These are phyloP conservation scores for Diphasiastrum complanatum DNA, from an alignment of 83 land plant species.

Conservation along the genomic window DNA sequence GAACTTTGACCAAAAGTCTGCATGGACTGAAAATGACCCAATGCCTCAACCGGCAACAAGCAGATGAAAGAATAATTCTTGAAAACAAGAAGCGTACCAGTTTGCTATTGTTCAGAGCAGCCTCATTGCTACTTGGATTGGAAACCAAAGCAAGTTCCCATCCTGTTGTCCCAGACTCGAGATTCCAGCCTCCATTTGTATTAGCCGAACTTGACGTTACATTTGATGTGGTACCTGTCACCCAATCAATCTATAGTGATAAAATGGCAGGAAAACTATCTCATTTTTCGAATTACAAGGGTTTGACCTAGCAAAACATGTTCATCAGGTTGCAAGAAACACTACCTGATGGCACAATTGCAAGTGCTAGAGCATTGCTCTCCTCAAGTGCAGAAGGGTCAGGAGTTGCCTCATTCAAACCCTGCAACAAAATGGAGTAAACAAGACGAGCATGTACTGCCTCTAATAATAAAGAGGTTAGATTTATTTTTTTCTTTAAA, in stretches of 20 bases:
- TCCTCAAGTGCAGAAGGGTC: constrained; percentile 55
- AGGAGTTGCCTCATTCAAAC: constrained; percentile 53
- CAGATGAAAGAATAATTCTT: background rate
- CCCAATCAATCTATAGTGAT: background rate
- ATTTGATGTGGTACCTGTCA: constrained; percentile 24
- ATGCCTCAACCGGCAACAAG: background rate
- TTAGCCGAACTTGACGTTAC: constrained; percentile 25
- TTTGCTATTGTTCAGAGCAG: constrained; percentile 49
- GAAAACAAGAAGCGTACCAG: constrained; percentile 35
- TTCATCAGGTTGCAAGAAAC: background rate
- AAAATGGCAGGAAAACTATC: background rate
- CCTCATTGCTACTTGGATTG: constrained; percentile 49
- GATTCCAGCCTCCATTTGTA: constrained; percentile 25
- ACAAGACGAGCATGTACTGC: too few species aligned
- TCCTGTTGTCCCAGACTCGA: constrained; percentile 44
- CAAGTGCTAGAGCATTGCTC: constrained; percentile 76
- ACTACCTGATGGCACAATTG: constrained; percentile 69
- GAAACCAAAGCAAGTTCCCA: constrained; percentile 93
- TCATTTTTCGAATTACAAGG: background rate
- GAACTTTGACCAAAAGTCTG: too few species aligned
- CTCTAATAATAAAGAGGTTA: too few species aligned
- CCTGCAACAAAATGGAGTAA: too few species aligned
- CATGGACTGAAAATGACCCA: too few species aligned
- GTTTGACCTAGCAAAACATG: background rate
- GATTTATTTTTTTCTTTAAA: too few species aligned